These are phyloP conservation scores for Hanseniaspora valbyensis DNA, from an alignment of 805 yeast genomes.

Conservation along the genomic window DNA sequence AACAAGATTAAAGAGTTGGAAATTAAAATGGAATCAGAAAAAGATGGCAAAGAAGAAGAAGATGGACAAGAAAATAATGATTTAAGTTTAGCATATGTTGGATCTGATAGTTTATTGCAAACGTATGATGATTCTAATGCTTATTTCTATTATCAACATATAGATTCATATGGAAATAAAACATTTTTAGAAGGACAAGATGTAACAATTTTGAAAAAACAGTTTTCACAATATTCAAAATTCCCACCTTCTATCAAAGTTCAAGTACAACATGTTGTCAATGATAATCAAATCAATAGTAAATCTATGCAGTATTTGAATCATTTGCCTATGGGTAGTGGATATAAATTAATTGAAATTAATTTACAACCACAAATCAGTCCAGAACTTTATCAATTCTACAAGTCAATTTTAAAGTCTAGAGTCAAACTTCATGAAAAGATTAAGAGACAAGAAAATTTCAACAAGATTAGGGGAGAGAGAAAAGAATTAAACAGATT, in stretches of 20 bases:
- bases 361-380: conserved; percentile 45
- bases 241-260: conserved; percentile 59
- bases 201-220: conserved; percentile 53
- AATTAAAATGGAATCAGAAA: too few relatives aligned
- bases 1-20: conserved; percentile 39
- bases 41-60: too few relatives aligned
- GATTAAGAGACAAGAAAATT: conserved; percentile 9
- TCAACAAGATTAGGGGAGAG: conserved; percentile 12
- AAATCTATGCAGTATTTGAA: conserved; percentile 43
- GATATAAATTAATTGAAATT: conserved; percentile 71
- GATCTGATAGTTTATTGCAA: conserved; percentile 13
- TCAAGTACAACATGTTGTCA: conserved; percentile 57
- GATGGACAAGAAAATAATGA: conserved; percentile 14
- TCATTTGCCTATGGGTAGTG: conserved; percentile 78
- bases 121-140: conserved; percentile 34
- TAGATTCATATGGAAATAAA: conserved; percentile 53
- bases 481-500: neutral
- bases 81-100: conserved; percentile 17
- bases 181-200: conserved; percentile 72
- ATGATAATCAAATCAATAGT: conserved; percentile 36
- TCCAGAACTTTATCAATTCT: conserved; percentile 3
- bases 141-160: conserved; percentile 68
- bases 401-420: conserved; percentile 1
- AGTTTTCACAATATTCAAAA: conserved; percentile 49
- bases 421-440: conserved; percentile 10